Evolutionary conservation across 768 basidiomycete genomes (phyloP).

Genomic region (Royoungia palumana): DNA sequence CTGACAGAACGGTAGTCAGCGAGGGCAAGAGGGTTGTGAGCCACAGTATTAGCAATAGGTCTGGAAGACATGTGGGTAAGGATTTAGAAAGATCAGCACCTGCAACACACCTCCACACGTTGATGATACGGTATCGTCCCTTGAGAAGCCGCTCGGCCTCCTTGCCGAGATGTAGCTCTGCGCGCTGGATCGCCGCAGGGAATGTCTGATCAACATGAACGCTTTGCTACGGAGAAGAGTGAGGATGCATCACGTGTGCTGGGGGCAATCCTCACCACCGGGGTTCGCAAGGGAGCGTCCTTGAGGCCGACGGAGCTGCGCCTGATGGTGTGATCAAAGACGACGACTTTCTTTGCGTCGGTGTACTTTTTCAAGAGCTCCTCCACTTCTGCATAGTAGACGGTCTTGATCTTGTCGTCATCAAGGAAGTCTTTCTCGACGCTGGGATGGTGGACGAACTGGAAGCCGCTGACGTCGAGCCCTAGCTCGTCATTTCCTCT

Average conservation of each 20-base stretch:
- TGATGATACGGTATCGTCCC: conserved; percentile 40
- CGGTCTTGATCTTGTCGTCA: conserved; percentile 31
- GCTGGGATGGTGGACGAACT: conserved; percentile 32
- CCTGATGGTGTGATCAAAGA: conserved; percentile 44
- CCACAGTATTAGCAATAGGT: too few relatives aligned
- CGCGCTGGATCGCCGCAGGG: conserved; percentile 32
- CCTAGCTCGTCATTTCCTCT: conserved; percentile 23
- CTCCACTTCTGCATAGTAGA: conserved; percentile 40
- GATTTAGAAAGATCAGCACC: too few relatives aligned
- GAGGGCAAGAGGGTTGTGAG: too few relatives aligned
- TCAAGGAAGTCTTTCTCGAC: conserved; percentile 36
- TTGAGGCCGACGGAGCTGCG: conserved; percentile 1
- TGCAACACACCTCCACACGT: conserved; percentile 36
- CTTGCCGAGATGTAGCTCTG: conserved; percentile 31
- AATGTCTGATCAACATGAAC: conserved; percentile 45
- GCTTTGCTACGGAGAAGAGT: conserved; percentile 19
- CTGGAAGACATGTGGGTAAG: too few relatives aligned
- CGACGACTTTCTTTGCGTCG: conserved; percentile 35
- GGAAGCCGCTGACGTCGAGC: conserved; percentile 40
- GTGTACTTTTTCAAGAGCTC: conserved; percentile 36
- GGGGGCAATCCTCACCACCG: too few relatives aligned
- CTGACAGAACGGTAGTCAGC: conserved; percentile 38
- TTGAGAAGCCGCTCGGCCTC: conserved; percentile 40
- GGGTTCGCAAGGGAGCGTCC: too few relatives aligned
- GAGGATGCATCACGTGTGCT: background rate